Conservation (phyloP, 108 stramenopile genomes). For the Nitzschia putrida region DNA sequence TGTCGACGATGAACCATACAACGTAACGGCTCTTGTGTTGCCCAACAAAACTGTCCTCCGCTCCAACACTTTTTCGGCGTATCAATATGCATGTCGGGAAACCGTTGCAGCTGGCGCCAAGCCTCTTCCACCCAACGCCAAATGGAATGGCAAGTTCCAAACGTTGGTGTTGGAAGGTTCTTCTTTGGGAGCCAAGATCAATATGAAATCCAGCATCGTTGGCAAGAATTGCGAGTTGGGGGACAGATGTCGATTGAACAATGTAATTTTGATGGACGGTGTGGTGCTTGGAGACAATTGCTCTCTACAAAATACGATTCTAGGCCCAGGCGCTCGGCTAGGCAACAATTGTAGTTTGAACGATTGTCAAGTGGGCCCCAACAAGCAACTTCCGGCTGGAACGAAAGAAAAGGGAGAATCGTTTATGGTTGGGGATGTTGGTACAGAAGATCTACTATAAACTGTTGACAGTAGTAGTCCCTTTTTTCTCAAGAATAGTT, state of each 20-base stretch:
- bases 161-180: conserved; percentile 57
- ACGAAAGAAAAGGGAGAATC: conserved; percentile 78
- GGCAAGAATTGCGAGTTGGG: conserved; percentile 61
- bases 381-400: conserved; percentile 47
- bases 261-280: conserved; percentile 81
- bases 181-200: conserved; percentile 69
- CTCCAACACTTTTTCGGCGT: conserved; percentile 61
- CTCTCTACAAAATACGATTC: conserved; percentile 77
- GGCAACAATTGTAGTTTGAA: conserved; percentile 85
- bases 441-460: conserved; percentile 18
- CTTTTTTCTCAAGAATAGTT: no score
- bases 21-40: conserved; percentile 64
- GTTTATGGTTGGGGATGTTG: conserved; percentile 40
- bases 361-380: conserved; percentile 81
- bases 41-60: conserved; percentile 57
- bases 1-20: conserved; percentile 37
- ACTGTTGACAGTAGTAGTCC: no score
- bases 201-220: conserved; percentile 69
- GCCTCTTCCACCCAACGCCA: conserved; percentile 24
- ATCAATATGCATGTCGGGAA: conserved; percentile 75
- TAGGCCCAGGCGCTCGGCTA: conserved; percentile 59
- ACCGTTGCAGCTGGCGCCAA: conserved; percentile 46
- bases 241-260: conserved; percentile 73
- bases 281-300: conserved; percentile 70
- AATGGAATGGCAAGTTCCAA: conserved; percentile 64